Conservation (phyloP, 2,329 filamentous ascomycete genomes). For the Pseudogymnoascus sp. region DNA sequence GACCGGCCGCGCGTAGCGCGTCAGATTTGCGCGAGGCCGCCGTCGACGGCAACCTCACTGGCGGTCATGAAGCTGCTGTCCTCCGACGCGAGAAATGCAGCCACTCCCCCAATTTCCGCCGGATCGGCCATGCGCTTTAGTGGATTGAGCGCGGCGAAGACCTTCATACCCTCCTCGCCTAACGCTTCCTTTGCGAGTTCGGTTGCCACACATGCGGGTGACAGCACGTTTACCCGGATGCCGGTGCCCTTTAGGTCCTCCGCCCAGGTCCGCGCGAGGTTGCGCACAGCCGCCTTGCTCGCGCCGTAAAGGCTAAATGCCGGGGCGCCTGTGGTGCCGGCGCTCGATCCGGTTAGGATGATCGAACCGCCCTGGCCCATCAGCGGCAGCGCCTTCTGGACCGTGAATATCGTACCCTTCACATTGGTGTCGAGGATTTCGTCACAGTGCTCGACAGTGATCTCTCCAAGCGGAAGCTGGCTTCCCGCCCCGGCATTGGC, state of each 20-base stretch:
- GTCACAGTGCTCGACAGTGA: slow-evolving; percentile 21
- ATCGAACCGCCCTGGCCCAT: slow-evolving; percentile 19
- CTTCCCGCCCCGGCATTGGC: slow-evolving; percentile 19
- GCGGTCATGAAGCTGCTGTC: slow-evolving; percentile 18
- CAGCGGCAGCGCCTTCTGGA: slow-evolving; percentile 27
- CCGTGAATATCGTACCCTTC: slow-evolving; percentile 30
- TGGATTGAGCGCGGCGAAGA: slow-evolving; percentile 13
- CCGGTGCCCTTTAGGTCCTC: slow-evolving; percentile 16
- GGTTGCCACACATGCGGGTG: slow-evolving; percentile 20
- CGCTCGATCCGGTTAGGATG: slow-evolving; percentile 19
- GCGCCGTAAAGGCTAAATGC: slow-evolving; percentile 17
- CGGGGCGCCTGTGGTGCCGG: slow-evolving; percentile 18
- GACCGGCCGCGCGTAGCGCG: too few relatives aligned
- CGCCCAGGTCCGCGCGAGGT: slow-evolving; percentile 17
- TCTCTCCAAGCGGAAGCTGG: slow-evolving; percentile 18
- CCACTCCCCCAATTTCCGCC: slow-evolving; percentile 15
- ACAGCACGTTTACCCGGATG: slow-evolving; percentile 23
- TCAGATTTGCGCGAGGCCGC: slow-evolving; percentile 15
- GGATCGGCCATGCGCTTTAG: slow-evolving; percentile 16
- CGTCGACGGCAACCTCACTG: slow-evolving; percentile 16
- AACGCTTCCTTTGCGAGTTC: slow-evolving; percentile 16
- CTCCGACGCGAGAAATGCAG: slow-evolving; percentile 15
- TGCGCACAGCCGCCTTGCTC: slow-evolving; percentile 20
- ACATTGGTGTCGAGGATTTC: slow-evolving; percentile 31
- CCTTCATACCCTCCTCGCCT: slow-evolving; percentile 16